Conservation (phyloP, 805 yeast species). For the Wickerhamomyces pijperi region DNA sequence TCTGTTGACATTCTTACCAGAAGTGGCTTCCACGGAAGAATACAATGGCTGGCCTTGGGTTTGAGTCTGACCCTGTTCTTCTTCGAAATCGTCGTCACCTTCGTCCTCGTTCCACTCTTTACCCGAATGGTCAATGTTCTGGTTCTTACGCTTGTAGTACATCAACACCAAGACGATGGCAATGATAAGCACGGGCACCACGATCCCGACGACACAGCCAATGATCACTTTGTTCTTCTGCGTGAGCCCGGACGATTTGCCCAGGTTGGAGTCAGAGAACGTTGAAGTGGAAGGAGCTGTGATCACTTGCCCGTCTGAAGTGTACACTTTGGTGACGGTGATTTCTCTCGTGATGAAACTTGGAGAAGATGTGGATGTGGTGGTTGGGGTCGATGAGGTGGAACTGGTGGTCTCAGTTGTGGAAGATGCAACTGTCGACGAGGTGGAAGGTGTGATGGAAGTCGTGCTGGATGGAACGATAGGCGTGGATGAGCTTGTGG, state of each 20-base stretch:
- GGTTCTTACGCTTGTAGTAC: constrained; percentile 10
- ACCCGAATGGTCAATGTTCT: constrained; percentile 14
- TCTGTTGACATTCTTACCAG: constrained; percentile 9
- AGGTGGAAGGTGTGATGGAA: constrained; percentile 2
- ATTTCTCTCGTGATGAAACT: constrained; percentile 9
- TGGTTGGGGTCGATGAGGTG: constrained; percentile 1
- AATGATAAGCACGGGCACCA: constrained; percentile 40
- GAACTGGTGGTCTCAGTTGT: constrained; percentile 5
- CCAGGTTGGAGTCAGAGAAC: constrained; percentile 9
- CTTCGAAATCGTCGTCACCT: constrained; percentile 4
- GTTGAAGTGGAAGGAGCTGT: constrained; percentile 8
- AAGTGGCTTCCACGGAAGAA: not conserved
- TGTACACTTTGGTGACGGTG: constrained; percentile 7
- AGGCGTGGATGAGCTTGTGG: not conserved
- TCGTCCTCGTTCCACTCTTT: constrained; percentile 17
- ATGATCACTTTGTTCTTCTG: constrained; percentile 42
- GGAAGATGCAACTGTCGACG: not conserved
- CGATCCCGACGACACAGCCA: constrained; percentile 65
- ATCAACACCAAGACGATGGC: constrained; percentile 6
- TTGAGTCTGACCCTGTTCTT: not conserved
- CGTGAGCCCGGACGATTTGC: constrained; percentile 31
- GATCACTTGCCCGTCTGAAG: constrained; percentile 8
- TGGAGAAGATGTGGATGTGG: constrained; percentile 1
- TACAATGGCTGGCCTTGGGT: not conserved
- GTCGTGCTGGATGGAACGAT: constrained; percentile 1